Evolutionary conservation across 345 rosid genomes (phyloP), one percentile per base, ranked within the genome.

Genomic region (Syzygium aromaticum): DNA sequence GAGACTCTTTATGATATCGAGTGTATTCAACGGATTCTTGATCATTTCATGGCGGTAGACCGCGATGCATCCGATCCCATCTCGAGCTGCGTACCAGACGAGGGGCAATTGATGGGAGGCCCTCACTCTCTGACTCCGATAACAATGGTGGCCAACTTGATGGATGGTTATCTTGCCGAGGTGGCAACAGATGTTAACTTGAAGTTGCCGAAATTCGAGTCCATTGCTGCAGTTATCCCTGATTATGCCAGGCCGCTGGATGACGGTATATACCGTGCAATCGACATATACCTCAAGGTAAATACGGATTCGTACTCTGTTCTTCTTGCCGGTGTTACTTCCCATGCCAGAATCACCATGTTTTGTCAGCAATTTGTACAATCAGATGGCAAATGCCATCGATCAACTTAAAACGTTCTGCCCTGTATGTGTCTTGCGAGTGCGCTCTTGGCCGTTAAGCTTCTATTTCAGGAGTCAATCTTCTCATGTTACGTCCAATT

Each of bases 131-230:
- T 91, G 54, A 94, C 89, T 25, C 93, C 96, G 23, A 87, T 94
- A 87, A 92, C 92, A 59, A 88, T 90, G 92, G 98, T 97, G 46
- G 96, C 98, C 77, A 93, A 92, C 87, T 92, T 97, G 85, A 92
- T 96, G 54, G 98, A 97, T 86, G 94, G 92, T 14, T 97, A 94
- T 90, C 94, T 97, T 73, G 96, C 97, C 15, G 98, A 97, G 90
- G 99, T 97, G 53, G 98, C 97, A 11, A 94, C 98, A 11, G 99
- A 97, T 90, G 96, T 92, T 78, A 97, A 97, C 92, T 91, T 97
- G 90, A 97, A 94, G 92, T 56, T 90, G 77, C 77, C 93, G 1
- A 94, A 96, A 87, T 96, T 97, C 85, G 95, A 93, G 86, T 92
- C 97, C 1, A 92, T 97, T 57, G 97, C 96, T 77, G 93, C 93